Conservation (phyloP, 106 monocot species). For the Platanthera guangdongensis region DNA sequence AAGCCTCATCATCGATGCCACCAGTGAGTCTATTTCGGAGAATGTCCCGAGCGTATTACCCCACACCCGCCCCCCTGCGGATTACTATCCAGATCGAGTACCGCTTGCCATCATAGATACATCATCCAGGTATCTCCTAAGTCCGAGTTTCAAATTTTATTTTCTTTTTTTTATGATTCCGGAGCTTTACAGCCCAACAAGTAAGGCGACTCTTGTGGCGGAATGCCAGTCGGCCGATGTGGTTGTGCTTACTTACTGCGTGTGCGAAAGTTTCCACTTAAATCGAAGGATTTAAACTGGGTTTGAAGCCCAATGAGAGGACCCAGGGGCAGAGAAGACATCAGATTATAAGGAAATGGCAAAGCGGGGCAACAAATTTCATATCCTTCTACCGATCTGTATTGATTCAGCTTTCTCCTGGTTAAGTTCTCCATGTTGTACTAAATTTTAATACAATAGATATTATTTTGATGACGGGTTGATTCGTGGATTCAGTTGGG, state of each 20-base stretch:
- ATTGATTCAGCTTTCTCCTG: neutral
- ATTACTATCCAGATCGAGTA: no score
- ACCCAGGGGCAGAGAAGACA: neutral
- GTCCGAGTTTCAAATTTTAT: no score
- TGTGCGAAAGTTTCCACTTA: neutral
- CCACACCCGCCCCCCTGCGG: conserved; percentile 73
- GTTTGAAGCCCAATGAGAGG: neutral
- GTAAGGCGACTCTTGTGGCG: no score
- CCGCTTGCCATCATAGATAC: no score
- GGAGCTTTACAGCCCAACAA: no score
- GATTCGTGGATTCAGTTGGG: neutral
- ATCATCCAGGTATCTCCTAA: no score
- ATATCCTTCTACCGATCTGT: conserved; percentile 39
- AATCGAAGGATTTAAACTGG: neutral
- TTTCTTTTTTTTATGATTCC: no score
- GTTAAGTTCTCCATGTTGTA: neutral
- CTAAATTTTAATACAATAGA: neutral
- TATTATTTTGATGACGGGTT: neutral
- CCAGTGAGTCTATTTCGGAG: conserved; percentile 78
- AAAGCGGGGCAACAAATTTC: conserved; percentile 60
- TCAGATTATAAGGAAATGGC: conserved; percentile 19
- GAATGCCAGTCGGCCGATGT: no score
- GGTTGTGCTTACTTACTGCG: conserved; percentile 65
- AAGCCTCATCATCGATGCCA: conserved; percentile 71
- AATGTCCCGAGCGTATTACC: conserved; percentile 59